Conservation (phyloP, 345 rosid species). For the Lagerstroemia speciosa region DNA sequence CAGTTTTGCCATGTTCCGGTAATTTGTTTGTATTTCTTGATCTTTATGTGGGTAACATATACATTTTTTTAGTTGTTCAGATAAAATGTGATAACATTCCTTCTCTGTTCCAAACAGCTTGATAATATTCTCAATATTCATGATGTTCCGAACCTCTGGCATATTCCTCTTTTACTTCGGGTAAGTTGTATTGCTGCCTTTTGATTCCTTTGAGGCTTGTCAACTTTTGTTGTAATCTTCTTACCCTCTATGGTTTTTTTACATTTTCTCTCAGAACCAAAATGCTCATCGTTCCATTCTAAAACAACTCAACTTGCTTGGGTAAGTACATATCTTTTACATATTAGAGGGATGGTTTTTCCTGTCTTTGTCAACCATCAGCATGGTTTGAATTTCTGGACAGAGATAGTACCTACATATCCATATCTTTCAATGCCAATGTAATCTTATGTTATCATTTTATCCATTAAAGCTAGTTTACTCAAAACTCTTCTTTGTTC, state of each 20-base stretch:
- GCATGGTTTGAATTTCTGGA: not conserved
- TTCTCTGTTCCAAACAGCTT: constrained; percentile 30
- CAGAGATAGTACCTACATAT: not conserved
- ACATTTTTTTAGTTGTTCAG: not conserved
- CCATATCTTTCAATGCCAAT: not conserved
- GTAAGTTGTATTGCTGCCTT: constrained; percentile 33
- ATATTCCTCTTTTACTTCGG: constrained; percentile 75
- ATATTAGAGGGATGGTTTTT: not conserved
- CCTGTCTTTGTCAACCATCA: not conserved
- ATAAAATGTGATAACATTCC: not conserved
- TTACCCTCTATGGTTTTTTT: constrained; percentile 10
- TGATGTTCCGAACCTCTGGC: constrained; percentile 98
- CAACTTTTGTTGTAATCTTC: constrained; percentile 3
- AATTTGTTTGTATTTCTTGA: constrained; percentile 18
- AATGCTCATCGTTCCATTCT: constrained; percentile 79
- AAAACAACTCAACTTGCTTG: constrained; percentile 56
- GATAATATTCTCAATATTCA: constrained; percentile 75
- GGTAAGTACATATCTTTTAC: constrained; percentile 33
- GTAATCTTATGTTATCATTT: not conserved
- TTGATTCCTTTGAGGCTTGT: constrained; percentile 10
- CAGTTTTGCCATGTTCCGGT: constrained; percentile 98
- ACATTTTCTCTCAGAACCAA: constrained; percentile 56
- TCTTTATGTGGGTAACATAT: not conserved
- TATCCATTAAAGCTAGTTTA: not conserved
- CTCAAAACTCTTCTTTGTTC: not conserved